Evolutionary conservation across 1,139 yeast species (phyloP), one percentile per base, ranked within the genome.

Genomic region (Blastobotrys elegans): DNA sequence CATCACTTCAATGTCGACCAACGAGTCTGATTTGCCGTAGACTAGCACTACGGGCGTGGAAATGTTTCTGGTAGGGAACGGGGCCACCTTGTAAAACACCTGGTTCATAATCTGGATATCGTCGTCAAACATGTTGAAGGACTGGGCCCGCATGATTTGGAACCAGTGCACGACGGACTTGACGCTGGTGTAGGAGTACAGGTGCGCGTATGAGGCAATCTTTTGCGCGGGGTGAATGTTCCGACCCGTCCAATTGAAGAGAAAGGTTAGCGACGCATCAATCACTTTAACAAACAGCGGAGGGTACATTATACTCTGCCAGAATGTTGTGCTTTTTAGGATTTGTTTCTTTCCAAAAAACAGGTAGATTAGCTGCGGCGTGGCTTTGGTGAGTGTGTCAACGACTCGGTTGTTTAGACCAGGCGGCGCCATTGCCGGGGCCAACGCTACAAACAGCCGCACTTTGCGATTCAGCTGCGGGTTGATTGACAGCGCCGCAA

Each of bases 131-230:
- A 90, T 84, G 65, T 88, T 96, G 64, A 90, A 89, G 46, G 79
- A 77, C 38, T 79, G 80, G n/a, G 86, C 74, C 40, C 85, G 73
- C 53, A 90, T 84, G 49, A 90, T 88, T 67, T 90, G 97, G 64
- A 90, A 90, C 97, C 97, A 90, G 67, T 90, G 97, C 31, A 89
- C 97, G 43, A 88, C 92, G 21, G 87, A 80, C 65, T 90, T 90
- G 40, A 89, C 97, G 3, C 94, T 82, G 0, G 97, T 88, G 22
- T 95, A 85, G 1, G 95, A 85, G 67, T 89, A 90, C 46, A 90
- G 70, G 65, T 90, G 96, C 21, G 87, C 80, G 65, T 86, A 90
- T 33, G 88, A 77, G 27, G 86, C 77, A 46, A 82, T 67, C 61
- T 89, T 89, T 65, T 89, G 96, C 44, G 79, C 69, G 53, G 76